Evolutionary conservation across 352 stramenopile genomes (phyloP).

Genomic region (Blastocystis hominis): DNA sequence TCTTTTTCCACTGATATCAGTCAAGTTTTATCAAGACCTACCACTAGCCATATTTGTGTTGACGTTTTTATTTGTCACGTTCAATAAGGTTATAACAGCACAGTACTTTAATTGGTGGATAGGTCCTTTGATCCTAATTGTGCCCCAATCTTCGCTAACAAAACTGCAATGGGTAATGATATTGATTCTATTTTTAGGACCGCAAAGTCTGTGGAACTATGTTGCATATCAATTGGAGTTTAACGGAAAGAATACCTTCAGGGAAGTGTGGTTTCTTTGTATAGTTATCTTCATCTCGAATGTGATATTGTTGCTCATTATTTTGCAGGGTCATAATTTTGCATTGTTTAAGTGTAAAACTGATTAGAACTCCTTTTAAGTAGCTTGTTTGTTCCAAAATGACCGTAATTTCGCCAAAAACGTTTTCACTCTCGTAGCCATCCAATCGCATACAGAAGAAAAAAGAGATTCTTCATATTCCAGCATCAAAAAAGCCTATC

Average conservation of each 20-base stretch:
- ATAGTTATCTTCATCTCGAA: background rate
- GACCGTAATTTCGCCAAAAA: background rate
- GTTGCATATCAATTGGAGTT: constrained; percentile 16
- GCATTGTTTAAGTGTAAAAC: background rate
- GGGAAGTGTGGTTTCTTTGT: background rate
- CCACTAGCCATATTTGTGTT: background rate
- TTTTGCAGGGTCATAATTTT: background rate
- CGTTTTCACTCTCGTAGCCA: background rate
- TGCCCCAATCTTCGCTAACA: background rate
- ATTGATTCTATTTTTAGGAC: background rate
- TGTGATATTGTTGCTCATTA: background rate
- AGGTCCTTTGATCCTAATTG: background rate
- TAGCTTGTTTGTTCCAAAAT: background rate
- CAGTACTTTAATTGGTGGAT: constrained; percentile 23
- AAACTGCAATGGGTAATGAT: background rate
- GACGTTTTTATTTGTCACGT: constrained; percentile 1
- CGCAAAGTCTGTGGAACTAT: background rate
- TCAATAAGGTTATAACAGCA: constrained; percentile 17
- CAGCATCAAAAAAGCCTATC: background rate
- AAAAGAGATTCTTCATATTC: background rate
- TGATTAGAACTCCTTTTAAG: background rate
- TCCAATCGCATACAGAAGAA: background rate
- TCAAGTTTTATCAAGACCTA: background rate
- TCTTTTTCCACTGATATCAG: background rate
- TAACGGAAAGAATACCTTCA: background rate